Conservation (phyloP, 129 eudicot species). For the Glebionis coronaria region DNA sequence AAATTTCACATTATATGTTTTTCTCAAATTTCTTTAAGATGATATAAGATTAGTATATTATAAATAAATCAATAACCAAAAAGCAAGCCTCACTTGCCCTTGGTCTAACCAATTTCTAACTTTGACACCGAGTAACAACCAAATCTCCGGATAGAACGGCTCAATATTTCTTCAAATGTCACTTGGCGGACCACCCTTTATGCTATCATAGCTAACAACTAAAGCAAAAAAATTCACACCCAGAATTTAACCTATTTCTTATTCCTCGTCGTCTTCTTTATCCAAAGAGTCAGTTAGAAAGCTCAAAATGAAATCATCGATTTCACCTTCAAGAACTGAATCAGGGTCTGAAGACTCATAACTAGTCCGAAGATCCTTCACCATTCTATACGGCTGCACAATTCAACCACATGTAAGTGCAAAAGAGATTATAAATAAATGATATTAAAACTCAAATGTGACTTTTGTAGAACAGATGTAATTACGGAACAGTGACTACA, state of each 20-base stretch:
- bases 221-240: too few species aligned
- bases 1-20: neutral
- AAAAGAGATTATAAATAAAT: too few species aligned
- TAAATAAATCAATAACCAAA: neutral
- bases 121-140: neutral
- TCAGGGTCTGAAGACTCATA: slow-evolving; percentile 86
- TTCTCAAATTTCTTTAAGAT: too few species aligned
- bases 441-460: neutral
- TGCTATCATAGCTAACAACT: neutral
- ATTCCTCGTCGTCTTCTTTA: slow-evolving; percentile 46
- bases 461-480: slow-evolving; percentile 1
- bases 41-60: too few species aligned
- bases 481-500: neutral
- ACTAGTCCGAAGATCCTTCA: slow-evolving; percentile 76
- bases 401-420: neutral
- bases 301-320: slow-evolving; percentile 82
- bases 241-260: neutral
- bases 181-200: neutral
- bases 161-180: neutral
- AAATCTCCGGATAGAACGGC: neutral
- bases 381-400: slow-evolving; percentile 88
- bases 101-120: slow-evolving; percentile 8
- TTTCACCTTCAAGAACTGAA: slow-evolving; percentile 82
- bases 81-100: slow-evolving; percentile 5
- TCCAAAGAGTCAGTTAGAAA: slow-evolving; percentile 74